A percentile compares a stretch with the other conserved stretches of the same genome.
These are phyloP conservation scores for Ophiorrhiza pumila DNA, from an alignment of 257 asterid genomes.

Conservation along the genomic window DNA sequence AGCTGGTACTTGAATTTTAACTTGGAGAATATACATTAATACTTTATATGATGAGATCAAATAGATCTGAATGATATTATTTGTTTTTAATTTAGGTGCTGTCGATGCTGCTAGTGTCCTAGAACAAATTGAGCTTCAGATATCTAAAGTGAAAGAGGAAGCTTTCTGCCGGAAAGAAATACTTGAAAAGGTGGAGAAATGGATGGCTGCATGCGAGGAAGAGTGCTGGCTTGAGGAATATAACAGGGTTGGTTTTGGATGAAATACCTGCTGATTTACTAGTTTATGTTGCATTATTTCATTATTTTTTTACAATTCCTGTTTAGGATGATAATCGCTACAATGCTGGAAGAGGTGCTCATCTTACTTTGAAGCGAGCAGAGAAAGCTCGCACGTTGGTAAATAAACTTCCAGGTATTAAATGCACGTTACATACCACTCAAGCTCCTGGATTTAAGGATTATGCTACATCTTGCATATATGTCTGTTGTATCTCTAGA, in stretches of 20 bases:
- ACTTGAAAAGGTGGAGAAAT: conserved; percentile 94
- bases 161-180: conserved; percentile 88
- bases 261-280: conserved; percentile 14
- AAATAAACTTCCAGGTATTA: conserved; percentile 84
- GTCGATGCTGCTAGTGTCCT: conserved; percentile 79
- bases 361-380: conserved; percentile 91
- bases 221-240: conserved; percentile 99
- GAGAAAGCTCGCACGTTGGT: conserved; percentile 95
- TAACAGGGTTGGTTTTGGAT: conserved; percentile 57
- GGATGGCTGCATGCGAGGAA: conserved; percentile 94
- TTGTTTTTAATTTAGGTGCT: conserved; percentile 50
- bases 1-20: conserved; percentile 54
- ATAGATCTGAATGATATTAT: conserved; percentile 22
- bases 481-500: neutral
- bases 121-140: conserved; percentile 86
- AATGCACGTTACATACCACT: neutral
- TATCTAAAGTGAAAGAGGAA: conserved; percentile 82
- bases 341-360: conserved; percentile 97
- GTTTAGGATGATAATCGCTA: conserved; percentile 90
- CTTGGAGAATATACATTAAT: conserved; percentile 7
- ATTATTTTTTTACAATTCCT: neutral
- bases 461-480: neutral
- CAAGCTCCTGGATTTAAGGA: neutral
- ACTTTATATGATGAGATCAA: neutral
- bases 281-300: conserved; percentile 15